Percentiles rank a stretch among this genome's conserved stretches.
These are phyloP conservation scores for Ascochyta fabae DNA, from an alignment of 2,329 filamentous ascomycete species.

Conservation along the genomic window DNA sequence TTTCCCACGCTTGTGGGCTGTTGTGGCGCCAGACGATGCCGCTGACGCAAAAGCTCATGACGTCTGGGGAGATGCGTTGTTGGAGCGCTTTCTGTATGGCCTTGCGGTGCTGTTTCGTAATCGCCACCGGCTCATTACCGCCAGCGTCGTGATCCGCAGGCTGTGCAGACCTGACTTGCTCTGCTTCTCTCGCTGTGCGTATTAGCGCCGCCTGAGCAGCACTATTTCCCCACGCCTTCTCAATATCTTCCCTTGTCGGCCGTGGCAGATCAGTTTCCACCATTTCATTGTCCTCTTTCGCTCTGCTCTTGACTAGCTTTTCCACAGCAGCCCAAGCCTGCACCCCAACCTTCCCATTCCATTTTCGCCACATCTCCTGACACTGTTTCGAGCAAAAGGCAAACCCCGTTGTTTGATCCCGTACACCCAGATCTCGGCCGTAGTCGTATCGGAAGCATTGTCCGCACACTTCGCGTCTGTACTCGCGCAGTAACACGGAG, in stretches of 20 bases:
- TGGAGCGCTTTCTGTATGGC: conserved; percentile 41
- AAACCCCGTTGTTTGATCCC: conserved; percentile 49
- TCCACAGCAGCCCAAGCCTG: conserved; percentile 46
- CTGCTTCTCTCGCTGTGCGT: conserved; percentile 28
- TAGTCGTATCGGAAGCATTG: conserved; percentile 56
- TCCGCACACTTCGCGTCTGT: conserved; percentile 57
- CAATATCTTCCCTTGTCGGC: conserved; percentile 38
- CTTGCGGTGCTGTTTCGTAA: conserved; percentile 43
- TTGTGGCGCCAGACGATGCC: conserved; percentile 46
- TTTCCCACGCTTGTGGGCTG: conserved; percentile 39
- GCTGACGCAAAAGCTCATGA: conserved; percentile 52
- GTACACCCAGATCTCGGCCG: conserved; percentile 50
- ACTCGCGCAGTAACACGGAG: conserved; percentile 53
- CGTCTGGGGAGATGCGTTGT: conserved; percentile 43
- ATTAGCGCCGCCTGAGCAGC: conserved; percentile 36
- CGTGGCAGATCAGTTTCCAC: conserved; percentile 38
- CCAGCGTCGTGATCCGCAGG: background rate
- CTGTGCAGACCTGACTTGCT: background rate
- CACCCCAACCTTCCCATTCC: conserved; percentile 36
- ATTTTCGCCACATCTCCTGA: conserved; percentile 44
- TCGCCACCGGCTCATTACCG: conserved; percentile 10
- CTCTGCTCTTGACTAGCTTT: conserved; percentile 37
- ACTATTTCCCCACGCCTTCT: conserved; percentile 34
- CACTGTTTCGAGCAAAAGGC: conserved; percentile 53
- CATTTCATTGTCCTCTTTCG: conserved; percentile 45